Base-by-base conservation (phyloP, 2,329 filamentous ascomycete genomes). In the Seiridium cupressi region DNA sequence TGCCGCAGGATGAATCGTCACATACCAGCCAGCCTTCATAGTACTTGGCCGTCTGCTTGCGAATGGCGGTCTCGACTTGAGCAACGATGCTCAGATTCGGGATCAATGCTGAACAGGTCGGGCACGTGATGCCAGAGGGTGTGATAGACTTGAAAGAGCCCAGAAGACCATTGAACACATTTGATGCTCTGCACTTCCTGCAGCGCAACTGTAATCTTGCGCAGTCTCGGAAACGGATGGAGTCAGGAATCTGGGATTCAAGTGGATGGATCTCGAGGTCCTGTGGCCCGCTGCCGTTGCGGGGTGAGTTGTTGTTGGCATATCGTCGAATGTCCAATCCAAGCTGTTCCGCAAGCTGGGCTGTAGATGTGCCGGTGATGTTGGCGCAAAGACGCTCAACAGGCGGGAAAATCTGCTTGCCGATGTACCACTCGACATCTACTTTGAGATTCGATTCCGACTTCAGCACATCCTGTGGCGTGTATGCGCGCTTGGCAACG, bases 341-440 rank as follows among this genome's bases (percentile, higher is more conserved):
- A 11, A 99, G 86, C 73, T 95, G 96, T 72, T 97, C 93, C 2
- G 95, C 95, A 8, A 99, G 84, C 65, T 93, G 89, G 1, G 92
- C 87, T 6, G 94, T 90, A 64, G 97, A 96, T 1, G 95, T 99
- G 61, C 95, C 95, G 11, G 87, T 86, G 69, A 99, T 97, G 62
- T 96, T 97, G 62, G 94, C 95, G 73, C 95, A 99, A 31, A 99
- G 88, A 83, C 95, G 92, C 78, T 99, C 95, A 34, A 99, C 95
- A 0, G 95, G 95, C 9, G 95, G 95, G 77, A 99, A 92, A 61
- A 99, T 97, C 76, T 99, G 95, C 80, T 99, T 99, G 79, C 92
- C 90, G 44, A 99, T 86, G 74, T 99, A 99, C 85, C 93, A 98
- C 72, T 99, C 95, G n/a, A 97, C 85, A 70, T 99, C 95, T 2